These are phyloP conservation scores for Daedaleopsis nitida DNA, from an alignment of 768 basidiomycete species.

Conservation along the genomic window DNA sequence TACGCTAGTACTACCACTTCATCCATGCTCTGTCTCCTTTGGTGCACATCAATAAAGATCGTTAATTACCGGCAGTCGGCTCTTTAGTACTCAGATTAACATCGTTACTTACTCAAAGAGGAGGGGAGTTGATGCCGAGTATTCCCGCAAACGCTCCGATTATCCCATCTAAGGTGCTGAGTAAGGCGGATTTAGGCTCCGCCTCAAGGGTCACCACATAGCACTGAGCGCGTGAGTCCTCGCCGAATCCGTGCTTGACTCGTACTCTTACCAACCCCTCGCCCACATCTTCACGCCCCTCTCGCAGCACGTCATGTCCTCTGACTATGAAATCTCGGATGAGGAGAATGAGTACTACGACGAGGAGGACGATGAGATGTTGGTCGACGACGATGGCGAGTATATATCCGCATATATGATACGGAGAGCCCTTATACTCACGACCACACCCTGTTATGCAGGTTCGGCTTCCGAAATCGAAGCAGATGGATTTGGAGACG, in stretches of 20 bases:
- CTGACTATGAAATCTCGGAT: slow-evolving; percentile 74
- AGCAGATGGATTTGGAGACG: slow-evolving; percentile 64
- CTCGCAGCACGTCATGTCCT: slow-evolving; percentile 42
- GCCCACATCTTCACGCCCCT: neutral
- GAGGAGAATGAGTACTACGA: slow-evolving; percentile 67
- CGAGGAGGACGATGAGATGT: slow-evolving; percentile 69
- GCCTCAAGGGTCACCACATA: no score
- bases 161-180: no score
- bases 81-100: no score
- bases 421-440: slow-evolving; percentile 11
- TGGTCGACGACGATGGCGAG: slow-evolving; percentile 60
- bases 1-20: no score
- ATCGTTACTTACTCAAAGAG: no score
- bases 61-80: no score
- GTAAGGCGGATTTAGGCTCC: no score
- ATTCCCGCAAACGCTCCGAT: no score
- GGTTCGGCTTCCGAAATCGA: slow-evolving; percentile 61
- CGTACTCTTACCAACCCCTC: slow-evolving; percentile 4
- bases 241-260: slow-evolving; percentile 15
- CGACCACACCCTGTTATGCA: slow-evolving; percentile 15
- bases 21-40: no score
- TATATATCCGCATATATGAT: slow-evolving; percentile 6
- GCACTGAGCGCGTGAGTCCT: neutral
- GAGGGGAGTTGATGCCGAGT: no score
- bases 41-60: no score